A percentile compares a stretch with the other conserved stretches of the same genome.
Evolutionary conservation across 2,329 filamentous ascomycete genomes (phyloP).

Genomic region (Xylariaceae sp.): DNA sequence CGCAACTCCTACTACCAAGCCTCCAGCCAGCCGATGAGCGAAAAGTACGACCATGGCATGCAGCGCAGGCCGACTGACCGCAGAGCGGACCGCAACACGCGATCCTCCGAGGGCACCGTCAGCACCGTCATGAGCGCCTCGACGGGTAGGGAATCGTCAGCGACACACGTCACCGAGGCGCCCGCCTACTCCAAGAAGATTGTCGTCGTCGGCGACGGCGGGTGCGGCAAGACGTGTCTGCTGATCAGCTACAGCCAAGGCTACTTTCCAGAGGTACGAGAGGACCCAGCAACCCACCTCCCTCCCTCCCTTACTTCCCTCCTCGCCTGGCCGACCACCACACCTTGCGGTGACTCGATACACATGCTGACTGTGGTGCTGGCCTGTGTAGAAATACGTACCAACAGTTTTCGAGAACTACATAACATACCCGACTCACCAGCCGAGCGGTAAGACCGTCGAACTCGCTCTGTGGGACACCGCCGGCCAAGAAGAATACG

Average conservation of each 20-base stretch:
- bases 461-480: constrained; percentile 98
- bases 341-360: not conserved
- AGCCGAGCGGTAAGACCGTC: constrained; percentile 82
- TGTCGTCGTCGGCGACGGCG: constrained; percentile 94
- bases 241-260: constrained; percentile 98
- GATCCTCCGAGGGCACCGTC: constrained; percentile 83
- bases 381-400: constrained; percentile 87
- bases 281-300: not conserved
- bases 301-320: constrained; percentile 3
- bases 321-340: too few relatives aligned
- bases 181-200: constrained; percentile 98
- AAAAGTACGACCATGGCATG: constrained; percentile 33
- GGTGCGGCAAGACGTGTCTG: constrained; percentile 96
- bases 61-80: constrained; percentile 31
- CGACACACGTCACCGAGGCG: constrained; percentile 80
- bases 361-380: constrained; percentile 1
- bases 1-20: constrained; percentile 44
- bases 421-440: constrained; percentile 92
- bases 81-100: constrained; percentile 44
- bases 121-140: constrained; percentile 75
- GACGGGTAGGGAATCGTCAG: constrained; percentile 67
- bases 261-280: constrained; percentile 89
- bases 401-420: constrained; percentile 99
- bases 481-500: constrained; percentile 96
- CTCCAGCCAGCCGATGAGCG: constrained; percentile 25